A percentile compares a stretch with the other conserved stretches of the same genome.
These are phyloP conservation scores for Tagetes erecta DNA, from an alignment of 129 eudicot genomes.

Conservation along the genomic window DNA sequence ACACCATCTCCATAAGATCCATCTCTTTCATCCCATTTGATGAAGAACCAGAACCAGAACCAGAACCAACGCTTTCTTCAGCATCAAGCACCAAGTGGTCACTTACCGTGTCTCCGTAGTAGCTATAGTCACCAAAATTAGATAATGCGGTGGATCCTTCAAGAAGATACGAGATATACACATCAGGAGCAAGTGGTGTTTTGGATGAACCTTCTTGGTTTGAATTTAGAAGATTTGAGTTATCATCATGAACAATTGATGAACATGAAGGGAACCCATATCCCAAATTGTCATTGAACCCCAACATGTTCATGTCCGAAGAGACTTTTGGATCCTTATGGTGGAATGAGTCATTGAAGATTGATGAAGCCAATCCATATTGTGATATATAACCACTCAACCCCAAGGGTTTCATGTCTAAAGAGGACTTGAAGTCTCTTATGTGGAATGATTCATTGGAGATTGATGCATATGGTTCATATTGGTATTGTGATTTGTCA, in stretches of 20 bases:
- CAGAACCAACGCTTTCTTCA: conserved; percentile 12
- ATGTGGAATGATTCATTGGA: conserved; percentile 3
- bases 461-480: conserved; percentile 28
- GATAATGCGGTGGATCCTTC: conserved; percentile 40
- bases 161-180: conserved; percentile 42
- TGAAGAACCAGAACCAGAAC: conserved; percentile 16
- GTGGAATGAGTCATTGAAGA: conserved; percentile 22
- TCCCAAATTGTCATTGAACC: conserved; percentile 23
- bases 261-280: conserved; percentile 29
- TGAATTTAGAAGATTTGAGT: conserved; percentile 4
- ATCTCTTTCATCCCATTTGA: conserved; percentile 41
- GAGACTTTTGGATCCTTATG: conserved; percentile 5
- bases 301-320: conserved; percentile 20
- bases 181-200: conserved; percentile 37
- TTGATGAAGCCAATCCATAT: conserved; percentile 20
- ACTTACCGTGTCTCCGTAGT: conserved; percentile 24
- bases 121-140: conserved; percentile 16
- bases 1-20: conserved; percentile 64
- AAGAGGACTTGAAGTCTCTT: conserved; percentile 4
- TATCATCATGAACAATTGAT: conserved; percentile 27
- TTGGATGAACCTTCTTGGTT: conserved; percentile 23
- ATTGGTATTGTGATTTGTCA: conserved; percentile 4
- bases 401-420: conserved; percentile 15
- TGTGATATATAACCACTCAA: conserved; percentile 16
- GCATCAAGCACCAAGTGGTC: conserved; percentile 14